Evolutionary conservation across 768 basidiomycete species (phyloP).

Genomic region (Butyriboletus loyo): DNA sequence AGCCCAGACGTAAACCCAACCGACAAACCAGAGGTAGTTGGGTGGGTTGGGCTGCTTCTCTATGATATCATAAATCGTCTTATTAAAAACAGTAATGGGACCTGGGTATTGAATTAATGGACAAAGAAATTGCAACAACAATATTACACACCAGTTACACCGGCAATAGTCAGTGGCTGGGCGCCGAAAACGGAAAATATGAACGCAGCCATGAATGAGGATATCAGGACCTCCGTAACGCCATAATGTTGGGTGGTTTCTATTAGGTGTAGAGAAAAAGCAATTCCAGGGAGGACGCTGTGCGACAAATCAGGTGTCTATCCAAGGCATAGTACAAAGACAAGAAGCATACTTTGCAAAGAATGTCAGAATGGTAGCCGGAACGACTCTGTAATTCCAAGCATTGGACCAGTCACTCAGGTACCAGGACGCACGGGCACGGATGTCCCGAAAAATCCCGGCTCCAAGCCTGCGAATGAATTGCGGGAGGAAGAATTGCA

Average conservation of each 20-base stretch:
- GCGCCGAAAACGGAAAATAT: slow-evolving; percentile 84
- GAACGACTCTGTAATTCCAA: slow-evolving; percentile 88
- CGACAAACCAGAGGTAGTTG: slow-evolving; percentile 79
- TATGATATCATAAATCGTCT: slow-evolving; percentile 81
- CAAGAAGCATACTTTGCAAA: slow-evolving; percentile 66
- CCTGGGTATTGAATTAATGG: slow-evolving; percentile 39
- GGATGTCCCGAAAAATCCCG: slow-evolving; percentile 72
- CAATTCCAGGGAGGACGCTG: slow-evolving; percentile 86
- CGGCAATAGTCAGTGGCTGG: slow-evolving; percentile 89
- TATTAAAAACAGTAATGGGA: slow-evolving; percentile 91
- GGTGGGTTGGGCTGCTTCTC: slow-evolving; percentile 56
- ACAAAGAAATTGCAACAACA: neutral
- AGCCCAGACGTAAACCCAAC: slow-evolving; percentile 92
- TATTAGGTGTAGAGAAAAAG: slow-evolving; percentile 89
- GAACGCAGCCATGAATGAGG: slow-evolving; percentile 87
- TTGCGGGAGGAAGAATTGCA: neutral
- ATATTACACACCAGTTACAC: slow-evolving; percentile 66
- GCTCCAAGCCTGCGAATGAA: slow-evolving; percentile 38
- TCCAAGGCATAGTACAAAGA: neutral
- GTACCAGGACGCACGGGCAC: slow-evolving; percentile 75
- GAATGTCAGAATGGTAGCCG: slow-evolving; percentile 82
- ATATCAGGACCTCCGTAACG: slow-evolving; percentile 78
- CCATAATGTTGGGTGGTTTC: slow-evolving; percentile 90
- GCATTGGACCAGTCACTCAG: slow-evolving; percentile 86
- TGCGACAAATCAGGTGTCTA: neutral